phyloP scores from a whole-genome alignment of 192 early-diverging fungal genomes.

The Allomyces arbusculus region DNA sequence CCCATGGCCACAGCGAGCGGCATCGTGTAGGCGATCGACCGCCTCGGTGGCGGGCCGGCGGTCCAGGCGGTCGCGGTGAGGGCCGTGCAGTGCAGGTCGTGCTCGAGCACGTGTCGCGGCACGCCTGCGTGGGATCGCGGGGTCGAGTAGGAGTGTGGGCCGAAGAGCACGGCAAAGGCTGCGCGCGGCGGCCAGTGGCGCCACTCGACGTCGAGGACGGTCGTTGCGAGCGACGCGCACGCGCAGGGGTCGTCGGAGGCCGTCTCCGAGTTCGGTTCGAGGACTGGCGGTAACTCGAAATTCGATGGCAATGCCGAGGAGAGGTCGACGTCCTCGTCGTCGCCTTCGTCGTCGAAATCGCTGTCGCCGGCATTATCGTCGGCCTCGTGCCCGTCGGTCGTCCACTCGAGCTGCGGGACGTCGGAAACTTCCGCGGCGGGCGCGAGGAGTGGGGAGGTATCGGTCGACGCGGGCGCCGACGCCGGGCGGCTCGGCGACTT shows the following conservation, averaged over 20 bases:
- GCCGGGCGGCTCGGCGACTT: too few species aligned
- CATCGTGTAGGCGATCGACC: slow-evolving; percentile 14
- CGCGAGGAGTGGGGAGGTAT: too few species aligned
- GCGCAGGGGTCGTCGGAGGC: background rate
- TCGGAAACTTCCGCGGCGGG: too few species aligned
- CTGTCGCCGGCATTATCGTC: background rate
- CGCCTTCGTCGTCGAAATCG: background rate
- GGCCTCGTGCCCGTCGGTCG: background rate
- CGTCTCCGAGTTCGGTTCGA: background rate
- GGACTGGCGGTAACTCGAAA: background rate
- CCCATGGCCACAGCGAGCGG: slow-evolving; percentile 15
- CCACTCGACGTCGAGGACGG: background rate
- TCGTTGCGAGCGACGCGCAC: background rate
- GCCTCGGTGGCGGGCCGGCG: slow-evolving; percentile 6
- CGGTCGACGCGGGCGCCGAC: too few species aligned
- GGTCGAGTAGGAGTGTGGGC: background rate
- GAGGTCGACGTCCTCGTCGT: background rate
- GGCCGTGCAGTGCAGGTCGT: background rate
- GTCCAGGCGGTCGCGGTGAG: background rate
- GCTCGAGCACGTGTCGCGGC: background rate
- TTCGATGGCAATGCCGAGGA: background rate
- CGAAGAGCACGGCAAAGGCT: background rate
- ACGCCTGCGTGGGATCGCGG: background rate
- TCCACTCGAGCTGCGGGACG: too few species aligned
- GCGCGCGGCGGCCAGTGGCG: background rate